A percentile compares a stretch with the other conserved stretches of the same genome.
Conservation (phyloP, 495 filamentous ascomycete genomes). For the Neurospora sublineolata region DNA sequence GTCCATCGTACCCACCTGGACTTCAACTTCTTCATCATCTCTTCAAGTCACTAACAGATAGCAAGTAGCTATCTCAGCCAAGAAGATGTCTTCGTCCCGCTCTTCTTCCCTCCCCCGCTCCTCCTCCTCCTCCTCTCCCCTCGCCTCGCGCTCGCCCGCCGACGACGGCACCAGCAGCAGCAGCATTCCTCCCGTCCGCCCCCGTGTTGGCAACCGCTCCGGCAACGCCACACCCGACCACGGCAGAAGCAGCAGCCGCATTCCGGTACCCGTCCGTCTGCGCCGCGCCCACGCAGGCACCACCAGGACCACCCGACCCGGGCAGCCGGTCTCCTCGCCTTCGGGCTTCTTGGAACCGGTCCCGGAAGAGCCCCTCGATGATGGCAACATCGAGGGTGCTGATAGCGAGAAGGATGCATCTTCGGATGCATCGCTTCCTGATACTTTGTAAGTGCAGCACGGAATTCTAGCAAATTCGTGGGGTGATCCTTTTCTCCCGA, state of each 20-base stretch:
- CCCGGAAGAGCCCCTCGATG: not conserved
- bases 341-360: not conserved
- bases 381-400: not conserved
- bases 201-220: not conserved
- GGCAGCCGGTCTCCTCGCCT: not conserved
- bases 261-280: not conserved
- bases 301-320: not conserved
- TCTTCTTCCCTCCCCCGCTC: not conserved
- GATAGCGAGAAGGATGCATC: not conserved
- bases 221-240: not conserved
- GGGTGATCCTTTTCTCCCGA: not conserved
- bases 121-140: not conserved
- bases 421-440: not conserved
- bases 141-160: not conserved
- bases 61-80: not conserved
- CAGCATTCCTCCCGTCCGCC: not conserved
- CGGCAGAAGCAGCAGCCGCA: not conserved
- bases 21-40: not conserved
- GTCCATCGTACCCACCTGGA: not conserved
- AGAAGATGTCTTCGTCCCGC: not conserved
- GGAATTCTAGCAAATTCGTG: not conserved
- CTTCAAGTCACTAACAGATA: not conserved
- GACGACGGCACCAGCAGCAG: not conserved
- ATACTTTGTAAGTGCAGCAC: not conserved
- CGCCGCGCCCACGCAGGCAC: not conserved